Evolutionary conservation across 1,284 basidiomycete genomes (phyloP).

Genomic region (Fomitopsis schrenkii): DNA sequence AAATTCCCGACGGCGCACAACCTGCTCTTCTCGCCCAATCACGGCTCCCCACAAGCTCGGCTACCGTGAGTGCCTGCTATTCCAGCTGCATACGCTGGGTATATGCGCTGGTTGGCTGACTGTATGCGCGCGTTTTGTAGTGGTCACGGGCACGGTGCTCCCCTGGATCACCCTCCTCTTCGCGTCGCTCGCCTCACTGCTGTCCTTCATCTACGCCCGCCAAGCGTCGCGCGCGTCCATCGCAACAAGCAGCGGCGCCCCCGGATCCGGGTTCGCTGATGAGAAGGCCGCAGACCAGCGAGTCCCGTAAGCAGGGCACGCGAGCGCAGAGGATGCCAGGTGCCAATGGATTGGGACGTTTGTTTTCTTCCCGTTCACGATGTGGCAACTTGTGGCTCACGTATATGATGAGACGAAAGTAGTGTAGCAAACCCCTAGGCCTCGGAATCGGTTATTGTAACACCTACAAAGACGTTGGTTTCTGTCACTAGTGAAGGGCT

Average conservation of each 20-base stretch:
- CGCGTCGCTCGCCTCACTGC: neutral
- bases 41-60: conserved; percentile 28
- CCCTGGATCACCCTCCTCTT: neutral
- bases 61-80: conserved; percentile 35
- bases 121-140: neutral
- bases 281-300: neutral
- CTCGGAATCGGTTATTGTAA: no score
- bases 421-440: no score
- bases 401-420: no score
- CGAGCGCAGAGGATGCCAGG: neutral
- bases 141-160: neutral
- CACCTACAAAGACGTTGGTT: no score
- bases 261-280: neutral
- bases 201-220: neutral
- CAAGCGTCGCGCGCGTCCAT: neutral
- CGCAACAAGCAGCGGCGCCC: neutral
- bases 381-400: no score
- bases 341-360: no score
- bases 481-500: no score
- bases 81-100: neutral
- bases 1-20: no score
- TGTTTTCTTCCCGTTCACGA: no score
- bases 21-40: no score
- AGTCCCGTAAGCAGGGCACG: neutral
- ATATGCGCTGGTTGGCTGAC: neutral